Evolutionary conservation across 176 grass and related monocot genomes (phyloP).

Genomic region (Eremochloa ophiuroides): DNA sequence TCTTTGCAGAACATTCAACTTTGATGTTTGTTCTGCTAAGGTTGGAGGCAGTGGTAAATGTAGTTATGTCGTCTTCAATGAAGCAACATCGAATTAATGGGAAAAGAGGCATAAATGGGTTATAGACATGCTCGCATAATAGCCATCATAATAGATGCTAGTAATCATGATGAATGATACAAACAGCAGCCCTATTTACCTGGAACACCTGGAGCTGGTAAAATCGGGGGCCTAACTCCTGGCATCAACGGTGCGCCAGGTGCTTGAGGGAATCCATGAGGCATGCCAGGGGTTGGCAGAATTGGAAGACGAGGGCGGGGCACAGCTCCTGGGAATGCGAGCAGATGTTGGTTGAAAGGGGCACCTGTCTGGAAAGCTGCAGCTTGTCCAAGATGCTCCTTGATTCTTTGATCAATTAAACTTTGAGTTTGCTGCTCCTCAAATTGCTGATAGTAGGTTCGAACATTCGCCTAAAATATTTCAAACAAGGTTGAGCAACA

Average conservation of each 20-base stretch:
- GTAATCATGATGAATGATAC: background rate
- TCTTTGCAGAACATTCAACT: background rate
- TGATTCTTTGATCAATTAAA: constrained; percentile 98
- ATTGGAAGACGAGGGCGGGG: constrained; percentile 60
- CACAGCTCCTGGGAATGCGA: constrained; percentile 42
- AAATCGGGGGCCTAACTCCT: constrained; percentile 57
- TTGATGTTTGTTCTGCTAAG: background rate
- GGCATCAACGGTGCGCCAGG: constrained; percentile 38
- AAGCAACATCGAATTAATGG: background rate
- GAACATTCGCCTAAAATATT: constrained; percentile 82
- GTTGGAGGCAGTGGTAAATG: background rate
- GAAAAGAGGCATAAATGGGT: too few species aligned
- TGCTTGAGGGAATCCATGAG: constrained; percentile 38
- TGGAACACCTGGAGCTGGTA: constrained; percentile 56
- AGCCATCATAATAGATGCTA: too few species aligned
- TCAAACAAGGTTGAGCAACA: constrained; percentile 6
- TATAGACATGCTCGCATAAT: too few species aligned
- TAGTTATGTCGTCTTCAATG: background rate
- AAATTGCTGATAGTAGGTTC: constrained; percentile 94
- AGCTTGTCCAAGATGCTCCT: constrained; percentile 94
- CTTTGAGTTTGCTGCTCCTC: constrained; percentile 99
- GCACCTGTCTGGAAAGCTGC: constrained; percentile 84
- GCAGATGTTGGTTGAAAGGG: constrained; percentile 66
- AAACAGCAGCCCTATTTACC: constrained; percentile 31
- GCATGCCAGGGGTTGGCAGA: constrained; percentile 55